These are phyloP conservation scores for Xerocomellus dryophilus DNA, from an alignment of 768 basidiomycete species.

Conservation along the genomic window DNA sequence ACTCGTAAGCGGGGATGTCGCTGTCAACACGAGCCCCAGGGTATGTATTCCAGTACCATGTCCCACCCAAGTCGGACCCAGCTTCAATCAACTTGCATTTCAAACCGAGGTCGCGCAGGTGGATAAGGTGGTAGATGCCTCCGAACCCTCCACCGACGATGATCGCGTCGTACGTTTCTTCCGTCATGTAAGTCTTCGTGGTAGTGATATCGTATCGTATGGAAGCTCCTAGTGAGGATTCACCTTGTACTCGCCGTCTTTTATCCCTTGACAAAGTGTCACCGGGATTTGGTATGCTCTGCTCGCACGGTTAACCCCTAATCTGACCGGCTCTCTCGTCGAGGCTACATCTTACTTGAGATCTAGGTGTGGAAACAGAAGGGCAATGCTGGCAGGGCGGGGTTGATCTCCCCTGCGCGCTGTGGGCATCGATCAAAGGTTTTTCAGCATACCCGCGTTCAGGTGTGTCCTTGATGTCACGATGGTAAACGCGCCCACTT, in stretches of 20 bases:
- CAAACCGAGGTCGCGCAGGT: slow-evolving; percentile 6
- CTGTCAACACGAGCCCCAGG: slow-evolving; percentile 13
- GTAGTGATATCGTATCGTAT: neutral
- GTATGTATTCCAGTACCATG: slow-evolving; percentile 18
- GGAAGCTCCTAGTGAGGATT: neutral
- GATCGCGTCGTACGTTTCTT: slow-evolving; percentile 8
- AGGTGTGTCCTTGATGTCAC: too few relatives aligned
- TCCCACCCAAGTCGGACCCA: slow-evolving; percentile 11
- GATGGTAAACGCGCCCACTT: too few relatives aligned
- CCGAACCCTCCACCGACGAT: slow-evolving; percentile 11
- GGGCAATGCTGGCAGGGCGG: too few relatives aligned
- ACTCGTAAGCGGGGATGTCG: slow-evolving; percentile 8
- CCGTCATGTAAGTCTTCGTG: neutral
- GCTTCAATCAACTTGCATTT: slow-evolving; percentile 12
- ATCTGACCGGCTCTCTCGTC: too few relatives aligned
- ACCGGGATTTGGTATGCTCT: neutral
- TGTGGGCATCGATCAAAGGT: too few relatives aligned
- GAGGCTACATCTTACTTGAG: too few relatives aligned
- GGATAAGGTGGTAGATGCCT: slow-evolving; percentile 8
- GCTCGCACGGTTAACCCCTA: neutral
- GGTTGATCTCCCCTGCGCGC: too few relatives aligned
- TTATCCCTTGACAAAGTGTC: neutral
- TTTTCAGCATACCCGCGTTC: too few relatives aligned
- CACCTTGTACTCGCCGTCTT: neutral
- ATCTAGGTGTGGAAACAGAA: too few relatives aligned